These are phyloP conservation scores for Luffa aegyptiaca DNA, from an alignment of 306 rosid genomes.

Conservation along the genomic window DNA sequence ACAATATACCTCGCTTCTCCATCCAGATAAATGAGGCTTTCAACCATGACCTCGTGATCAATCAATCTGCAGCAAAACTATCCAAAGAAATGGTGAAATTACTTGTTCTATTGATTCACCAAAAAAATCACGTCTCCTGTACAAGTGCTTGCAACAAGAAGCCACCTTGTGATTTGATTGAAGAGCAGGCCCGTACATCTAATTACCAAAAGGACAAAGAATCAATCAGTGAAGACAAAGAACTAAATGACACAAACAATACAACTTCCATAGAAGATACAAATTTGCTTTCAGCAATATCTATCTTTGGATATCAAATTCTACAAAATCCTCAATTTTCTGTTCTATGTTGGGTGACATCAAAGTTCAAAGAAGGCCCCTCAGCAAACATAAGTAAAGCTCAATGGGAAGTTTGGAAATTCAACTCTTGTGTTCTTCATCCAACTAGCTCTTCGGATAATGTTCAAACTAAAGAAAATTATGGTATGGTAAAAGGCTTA, in stretches of 20 bases:
- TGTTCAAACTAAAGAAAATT: too few species aligned
- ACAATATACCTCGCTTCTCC: conserved; percentile 49
- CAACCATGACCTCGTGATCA: conserved; percentile 39
- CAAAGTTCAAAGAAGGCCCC: conserved; percentile 82
- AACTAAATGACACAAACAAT: neutral
- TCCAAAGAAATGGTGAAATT: conserved; percentile 49
- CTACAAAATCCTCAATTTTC: conserved; percentile 72
- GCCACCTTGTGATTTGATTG: too few species aligned
- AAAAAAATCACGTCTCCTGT: conserved; percentile 30
- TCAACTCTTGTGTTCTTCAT: conserved; percentile 64
- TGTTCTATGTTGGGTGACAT: conserved; percentile 83
- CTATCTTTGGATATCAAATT: conserved; percentile 75
- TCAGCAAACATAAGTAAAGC: conserved; percentile 68
- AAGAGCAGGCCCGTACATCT: conserved; percentile 13
- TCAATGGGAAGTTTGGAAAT: conserved; percentile 84
- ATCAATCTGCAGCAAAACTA: conserved; percentile 43
- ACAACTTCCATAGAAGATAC: neutral
- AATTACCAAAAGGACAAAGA: conserved; percentile 20
- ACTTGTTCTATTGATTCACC: conserved; percentile 59
- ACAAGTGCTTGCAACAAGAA: too few species aligned
- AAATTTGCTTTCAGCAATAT: conserved; percentile 47
- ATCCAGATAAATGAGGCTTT: conserved; percentile 52
- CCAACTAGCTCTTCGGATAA: too few species aligned
- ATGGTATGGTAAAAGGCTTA: conserved; percentile 54
- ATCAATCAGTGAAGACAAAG: conserved; percentile 9